phyloP scores from a whole-genome alignment of 2,329 filamentous ascomycete genomes.

The Stagonosporopsis rhizophila region DNA sequence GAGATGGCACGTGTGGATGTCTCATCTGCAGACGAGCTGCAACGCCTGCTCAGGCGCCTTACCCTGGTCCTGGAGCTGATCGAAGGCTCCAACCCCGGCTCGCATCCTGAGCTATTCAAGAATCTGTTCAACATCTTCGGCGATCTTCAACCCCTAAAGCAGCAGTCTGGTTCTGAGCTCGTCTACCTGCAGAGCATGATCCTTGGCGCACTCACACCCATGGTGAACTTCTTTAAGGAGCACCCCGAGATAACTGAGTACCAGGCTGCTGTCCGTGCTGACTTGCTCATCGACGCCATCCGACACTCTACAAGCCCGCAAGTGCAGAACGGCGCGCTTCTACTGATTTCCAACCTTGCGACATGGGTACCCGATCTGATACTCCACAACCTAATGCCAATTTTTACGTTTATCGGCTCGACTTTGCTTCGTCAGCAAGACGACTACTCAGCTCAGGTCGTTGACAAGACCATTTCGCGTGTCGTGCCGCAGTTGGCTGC shows the following conservation, averaged over 20 bases:
- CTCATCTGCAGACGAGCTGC: slow-evolving; percentile 70
- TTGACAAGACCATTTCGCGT: slow-evolving; percentile 90
- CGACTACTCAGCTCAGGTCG: slow-evolving; percentile 95
- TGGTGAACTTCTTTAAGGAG: slow-evolving; percentile 77
- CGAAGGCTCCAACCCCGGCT: slow-evolving; percentile 77
- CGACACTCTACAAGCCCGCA: slow-evolving; percentile 90
- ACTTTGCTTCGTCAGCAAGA: slow-evolving; percentile 92
- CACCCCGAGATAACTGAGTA: slow-evolving; percentile 68
- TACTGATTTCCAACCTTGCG: slow-evolving; percentile 86
- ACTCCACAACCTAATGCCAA: slow-evolving; percentile 96
- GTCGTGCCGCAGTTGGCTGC: slow-evolving; percentile 91
- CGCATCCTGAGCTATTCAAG: slow-evolving; percentile 77
- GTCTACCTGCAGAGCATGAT: slow-evolving; percentile 89
- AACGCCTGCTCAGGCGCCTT: slow-evolving; percentile 73
- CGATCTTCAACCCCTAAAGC: slow-evolving; percentile 84
- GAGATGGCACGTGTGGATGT: slow-evolving; percentile 68
- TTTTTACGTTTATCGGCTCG: slow-evolving; percentile 97
- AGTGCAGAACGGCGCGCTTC: slow-evolving; percentile 88
- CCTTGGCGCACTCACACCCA: slow-evolving; percentile 79
- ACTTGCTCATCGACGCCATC: slow-evolving; percentile 92
- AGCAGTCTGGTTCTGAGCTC: slow-evolving; percentile 81
- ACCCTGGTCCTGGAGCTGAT: slow-evolving; percentile 90
- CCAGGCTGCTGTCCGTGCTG: slow-evolving; percentile 80
- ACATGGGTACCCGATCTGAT: slow-evolving; percentile 89
- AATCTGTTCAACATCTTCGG: slow-evolving; percentile 84